Conservation (phyloP, 441 rosid genomes). For the Croton laevigatus region DNA sequence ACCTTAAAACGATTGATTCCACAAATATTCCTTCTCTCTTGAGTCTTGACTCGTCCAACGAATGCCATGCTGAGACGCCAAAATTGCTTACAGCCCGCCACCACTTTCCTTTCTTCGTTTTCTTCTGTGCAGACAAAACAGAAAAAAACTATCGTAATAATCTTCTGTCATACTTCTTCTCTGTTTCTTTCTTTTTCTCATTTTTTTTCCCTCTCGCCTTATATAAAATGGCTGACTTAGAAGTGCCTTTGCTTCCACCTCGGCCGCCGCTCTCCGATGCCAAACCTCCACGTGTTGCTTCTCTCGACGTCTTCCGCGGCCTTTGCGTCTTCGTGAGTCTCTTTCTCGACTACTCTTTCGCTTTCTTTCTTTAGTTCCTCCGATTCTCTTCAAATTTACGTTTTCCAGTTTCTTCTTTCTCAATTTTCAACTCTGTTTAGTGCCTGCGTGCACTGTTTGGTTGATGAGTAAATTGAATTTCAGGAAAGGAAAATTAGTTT, state of each 20-base stretch:
- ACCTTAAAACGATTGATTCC: too few species aligned
- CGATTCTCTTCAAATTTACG: background rate
- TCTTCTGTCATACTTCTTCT: background rate
- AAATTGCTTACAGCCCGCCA: background rate
- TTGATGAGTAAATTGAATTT: conserved; percentile 3
- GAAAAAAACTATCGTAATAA: background rate
- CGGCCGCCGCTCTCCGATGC: background rate
- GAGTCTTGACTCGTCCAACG: too few species aligned
- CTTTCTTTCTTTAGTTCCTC: background rate
- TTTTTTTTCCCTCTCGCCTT: background rate
- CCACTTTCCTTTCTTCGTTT: conserved; percentile 1
- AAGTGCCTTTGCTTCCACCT: background rate
- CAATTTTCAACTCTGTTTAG: background rate
- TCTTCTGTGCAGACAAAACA: background rate
- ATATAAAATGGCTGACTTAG: conserved; percentile 10
- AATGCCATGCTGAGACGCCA: too few species aligned
- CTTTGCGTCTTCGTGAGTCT: conserved; percentile 26
- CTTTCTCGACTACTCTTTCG: background rate
- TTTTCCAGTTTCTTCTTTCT: background rate
- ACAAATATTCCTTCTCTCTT: too few species aligned
- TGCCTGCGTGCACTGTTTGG: conserved; percentile 7
- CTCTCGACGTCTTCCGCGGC: conserved; percentile 32
- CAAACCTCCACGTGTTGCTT: conserved; percentile 19
- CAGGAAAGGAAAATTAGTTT: background rate
- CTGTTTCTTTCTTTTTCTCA: background rate